phyloP scores from a whole-genome alignment of 441 rosid genomes.

The Bruguiera hainesii region DNA sequence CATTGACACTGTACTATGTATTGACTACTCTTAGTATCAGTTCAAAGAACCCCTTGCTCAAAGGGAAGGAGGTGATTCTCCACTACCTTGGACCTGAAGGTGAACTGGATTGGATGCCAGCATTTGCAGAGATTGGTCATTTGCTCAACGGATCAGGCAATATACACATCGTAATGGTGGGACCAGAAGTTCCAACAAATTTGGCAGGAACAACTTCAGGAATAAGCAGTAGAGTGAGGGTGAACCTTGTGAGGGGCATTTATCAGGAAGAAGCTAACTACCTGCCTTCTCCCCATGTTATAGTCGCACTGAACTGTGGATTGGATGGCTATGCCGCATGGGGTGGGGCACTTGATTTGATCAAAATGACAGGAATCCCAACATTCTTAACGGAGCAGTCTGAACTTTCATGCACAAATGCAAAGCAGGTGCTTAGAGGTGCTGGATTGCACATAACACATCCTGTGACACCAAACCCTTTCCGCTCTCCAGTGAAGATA shows the following conservation, averaged over 20 bases:
- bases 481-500: conserved; percentile 38
- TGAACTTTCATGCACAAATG: conserved; percentile 38
- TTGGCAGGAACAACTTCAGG: conserved; percentile 49
- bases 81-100: conserved; percentile 52
- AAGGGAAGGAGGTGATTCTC: conserved; percentile 43
- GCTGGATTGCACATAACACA: conserved; percentile 46
- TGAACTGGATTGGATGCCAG: conserved; percentile 47
- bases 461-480: conserved; percentile 45
- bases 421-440: conserved; percentile 39
- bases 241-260: conserved; percentile 42
- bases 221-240: conserved; percentile 42
- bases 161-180: conserved; percentile 45
- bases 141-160: conserved; percentile 43
- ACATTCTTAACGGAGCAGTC: conserved; percentile 43
- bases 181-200: conserved; percentile 44
- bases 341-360: conserved; percentile 41
- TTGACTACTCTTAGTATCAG: conserved; percentile 35
- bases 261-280: conserved; percentile 46
- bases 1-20: conserved; percentile 39
- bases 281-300: conserved; percentile 40
- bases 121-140: conserved; percentile 45
- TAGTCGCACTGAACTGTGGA: conserved; percentile 38
- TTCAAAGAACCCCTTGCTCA: conserved; percentile 39
- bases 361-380: conserved; percentile 34
- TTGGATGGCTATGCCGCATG: conserved; percentile 32